Evolutionary conservation across 2,329 filamentous ascomycete species (phyloP).

Genomic region (Huntiella abstrusa): DNA sequence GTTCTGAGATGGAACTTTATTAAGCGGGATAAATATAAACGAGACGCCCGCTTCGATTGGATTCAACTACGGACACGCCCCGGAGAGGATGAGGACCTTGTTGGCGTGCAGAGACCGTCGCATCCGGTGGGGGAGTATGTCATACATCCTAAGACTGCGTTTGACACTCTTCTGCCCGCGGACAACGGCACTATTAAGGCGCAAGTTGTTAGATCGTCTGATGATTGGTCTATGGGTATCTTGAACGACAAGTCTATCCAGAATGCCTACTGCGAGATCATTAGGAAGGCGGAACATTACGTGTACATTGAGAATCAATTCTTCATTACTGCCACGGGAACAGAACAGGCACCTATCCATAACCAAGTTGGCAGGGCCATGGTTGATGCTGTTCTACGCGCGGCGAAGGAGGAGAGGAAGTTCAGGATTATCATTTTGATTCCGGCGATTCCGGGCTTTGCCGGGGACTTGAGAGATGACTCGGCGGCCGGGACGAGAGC

Average conservation of each 20-base stretch:
- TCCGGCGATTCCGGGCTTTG: conserved; percentile 82
- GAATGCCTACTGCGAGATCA: conserved; percentile 70
- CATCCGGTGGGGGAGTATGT: conserved; percentile 79
- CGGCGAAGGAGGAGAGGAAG: conserved; percentile 64
- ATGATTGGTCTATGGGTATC: conserved; percentile 88
- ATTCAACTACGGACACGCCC: conserved; percentile 58
- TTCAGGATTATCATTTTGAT: conserved; percentile 85
- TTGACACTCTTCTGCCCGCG: conserved; percentile 45
- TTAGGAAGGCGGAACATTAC: conserved; percentile 72
- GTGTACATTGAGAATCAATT: conserved; percentile 99
- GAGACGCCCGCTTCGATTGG: conserved; percentile 70
- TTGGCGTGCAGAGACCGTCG: conserved; percentile 74
- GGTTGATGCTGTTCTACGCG: conserved; percentile 71
- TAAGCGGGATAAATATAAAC: conserved; percentile 96
- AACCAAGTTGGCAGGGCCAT: conserved; percentile 80
- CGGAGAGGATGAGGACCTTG: conserved; percentile 62
- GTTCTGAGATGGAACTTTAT: conserved; percentile 89
- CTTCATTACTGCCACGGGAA: conserved; percentile 86
- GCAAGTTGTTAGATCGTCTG: conserved; percentile 75
- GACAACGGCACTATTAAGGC: conserved; percentile 58
- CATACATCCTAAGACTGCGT: conserved; percentile 54
- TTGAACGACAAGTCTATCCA: conserved; percentile 70
- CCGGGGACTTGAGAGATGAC: conserved; percentile 68
- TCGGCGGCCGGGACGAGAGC: conserved; percentile 73
- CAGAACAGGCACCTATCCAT: conserved; percentile 68